phyloP scores from a whole-genome alignment of 2,329 filamentous ascomycete species.

The Penicillium sp. region DNA sequence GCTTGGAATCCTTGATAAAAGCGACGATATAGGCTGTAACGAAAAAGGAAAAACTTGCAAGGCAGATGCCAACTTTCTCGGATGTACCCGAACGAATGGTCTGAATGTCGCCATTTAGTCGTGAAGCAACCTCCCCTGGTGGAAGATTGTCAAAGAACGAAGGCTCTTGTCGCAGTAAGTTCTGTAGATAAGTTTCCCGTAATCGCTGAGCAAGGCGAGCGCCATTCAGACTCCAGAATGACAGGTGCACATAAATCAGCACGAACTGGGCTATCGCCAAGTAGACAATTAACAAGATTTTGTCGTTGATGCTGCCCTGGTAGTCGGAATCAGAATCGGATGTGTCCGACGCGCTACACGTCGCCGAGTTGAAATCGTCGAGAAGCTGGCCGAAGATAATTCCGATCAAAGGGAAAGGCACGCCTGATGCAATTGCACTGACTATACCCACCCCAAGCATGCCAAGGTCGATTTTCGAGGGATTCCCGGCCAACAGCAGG shows the following conservation, averaged over 20 bases:
- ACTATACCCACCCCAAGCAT: constrained; percentile 34
- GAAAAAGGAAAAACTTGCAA: constrained; percentile 68
- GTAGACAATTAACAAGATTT: constrained; percentile 66
- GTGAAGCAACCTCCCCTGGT: constrained; percentile 66
- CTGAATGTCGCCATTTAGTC: constrained; percentile 69
- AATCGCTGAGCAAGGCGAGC: constrained; percentile 68
- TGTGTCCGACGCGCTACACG: constrained; percentile 27
- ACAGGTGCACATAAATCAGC: constrained; percentile 67
- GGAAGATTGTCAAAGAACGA: constrained; percentile 68
- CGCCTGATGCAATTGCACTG: constrained; percentile 42
- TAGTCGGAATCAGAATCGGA: constrained; percentile 25
- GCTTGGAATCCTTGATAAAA: constrained; percentile 66
- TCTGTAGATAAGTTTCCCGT: constrained; percentile 64
- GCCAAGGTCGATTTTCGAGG: constrained; percentile 37
- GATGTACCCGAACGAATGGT: constrained; percentile 70
- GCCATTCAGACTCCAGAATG: constrained; percentile 68
- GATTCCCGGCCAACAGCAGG: constrained; percentile 44
- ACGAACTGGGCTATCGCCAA: constrained; percentile 67
- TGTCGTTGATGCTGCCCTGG: constrained; percentile 48
- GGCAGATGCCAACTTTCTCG: constrained; percentile 71
- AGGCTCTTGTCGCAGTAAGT: constrained; percentile 65
- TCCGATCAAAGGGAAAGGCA: constrained; percentile 47
- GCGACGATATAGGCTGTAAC: constrained; percentile 70
- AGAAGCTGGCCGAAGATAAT: constrained; percentile 48
- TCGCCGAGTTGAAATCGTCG: constrained; percentile 44